Conservation (phyloP, 257 asterid genomes). For the Solanum habrochaites region DNA sequence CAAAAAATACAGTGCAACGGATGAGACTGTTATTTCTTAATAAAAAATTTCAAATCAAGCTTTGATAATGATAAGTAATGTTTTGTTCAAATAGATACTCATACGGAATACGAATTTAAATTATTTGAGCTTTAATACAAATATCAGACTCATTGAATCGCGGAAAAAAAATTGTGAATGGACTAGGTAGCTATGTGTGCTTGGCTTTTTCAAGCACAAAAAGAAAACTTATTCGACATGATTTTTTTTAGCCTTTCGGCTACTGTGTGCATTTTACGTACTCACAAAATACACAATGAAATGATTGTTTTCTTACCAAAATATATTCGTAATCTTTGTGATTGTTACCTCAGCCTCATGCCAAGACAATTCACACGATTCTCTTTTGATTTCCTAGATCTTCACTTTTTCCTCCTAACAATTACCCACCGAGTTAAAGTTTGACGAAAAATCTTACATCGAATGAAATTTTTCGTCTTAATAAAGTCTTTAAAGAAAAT, state of each 20-base stretch:
- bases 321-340: not conserved
- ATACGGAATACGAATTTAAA: rapidly evolving
- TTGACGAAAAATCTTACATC: not conserved
- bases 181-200: not conserved
- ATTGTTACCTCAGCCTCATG: not conserved
- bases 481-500: too few species aligned
- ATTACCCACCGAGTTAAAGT: not conserved
- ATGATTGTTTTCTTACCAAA: not conserved
- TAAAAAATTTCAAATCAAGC: rapidly evolving
- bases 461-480: too few species aligned
- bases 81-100: rapidly evolving
- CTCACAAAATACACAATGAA: not conserved
- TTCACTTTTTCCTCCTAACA: not conserved
- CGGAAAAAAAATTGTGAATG: not conserved
- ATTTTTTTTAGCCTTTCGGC: not conserved
- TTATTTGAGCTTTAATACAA: rapidly evolving
- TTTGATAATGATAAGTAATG: rapidly evolving
- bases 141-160: not conserved
- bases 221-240: not conserved
- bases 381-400: not conserved
- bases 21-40: not conserved
- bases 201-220: not conserved
- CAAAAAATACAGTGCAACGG: rapidly evolving
- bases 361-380: not conserved
- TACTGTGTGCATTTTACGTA: not conserved